These are phyloP conservation scores for Samsoniella hepiali DNA, from an alignment of 2,329 filamentous ascomycete genomes.

Conservation along the genomic window DNA sequence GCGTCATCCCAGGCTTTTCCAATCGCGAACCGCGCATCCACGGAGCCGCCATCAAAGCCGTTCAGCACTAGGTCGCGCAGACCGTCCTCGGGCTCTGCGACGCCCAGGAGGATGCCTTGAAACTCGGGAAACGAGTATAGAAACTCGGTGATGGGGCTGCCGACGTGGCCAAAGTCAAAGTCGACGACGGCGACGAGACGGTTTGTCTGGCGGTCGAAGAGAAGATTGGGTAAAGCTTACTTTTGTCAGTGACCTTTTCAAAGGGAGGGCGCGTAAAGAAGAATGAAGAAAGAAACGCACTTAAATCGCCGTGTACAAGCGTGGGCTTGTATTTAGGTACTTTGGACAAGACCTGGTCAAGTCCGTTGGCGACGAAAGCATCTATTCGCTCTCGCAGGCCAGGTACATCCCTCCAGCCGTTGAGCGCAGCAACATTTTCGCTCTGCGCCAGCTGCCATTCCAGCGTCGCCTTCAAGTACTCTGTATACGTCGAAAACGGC, in stretches of 20 bases:
- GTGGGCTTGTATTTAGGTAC: conserved; percentile 1
- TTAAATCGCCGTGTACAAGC: conserved; percentile 16
- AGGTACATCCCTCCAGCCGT: conserved; percentile 2
- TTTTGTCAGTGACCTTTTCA: not conserved
- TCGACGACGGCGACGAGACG: not conserved
- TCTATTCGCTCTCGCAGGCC: conserved; percentile 14
- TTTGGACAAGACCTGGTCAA: not conserved
- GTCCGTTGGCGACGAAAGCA: not conserved
- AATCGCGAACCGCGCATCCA: not conserved
- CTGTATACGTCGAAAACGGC: conserved; percentile 8
- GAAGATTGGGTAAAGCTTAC: conserved; percentile 11
- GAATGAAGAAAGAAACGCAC: not conserved
- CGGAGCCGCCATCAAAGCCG: not conserved
- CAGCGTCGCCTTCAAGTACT: conserved; percentile 13
- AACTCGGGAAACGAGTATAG: conserved; percentile 14
- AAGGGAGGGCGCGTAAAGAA: not conserved
- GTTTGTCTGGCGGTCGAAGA: not conserved
- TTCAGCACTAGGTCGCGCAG: conserved; percentile 5
- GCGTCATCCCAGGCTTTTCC: conserved; percentile 11
- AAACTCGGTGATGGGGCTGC: conserved; percentile 5
- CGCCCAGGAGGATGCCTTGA: conserved; percentile 1
- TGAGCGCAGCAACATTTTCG: not conserved
- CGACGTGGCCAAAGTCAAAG: conserved; percentile 17
- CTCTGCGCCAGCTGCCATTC: conserved; percentile 12
- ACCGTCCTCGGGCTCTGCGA: conserved; percentile 1